Conservation (phyloP, 371 early-diverging fungal genomes). For the Mucor racemosus region DNA sequence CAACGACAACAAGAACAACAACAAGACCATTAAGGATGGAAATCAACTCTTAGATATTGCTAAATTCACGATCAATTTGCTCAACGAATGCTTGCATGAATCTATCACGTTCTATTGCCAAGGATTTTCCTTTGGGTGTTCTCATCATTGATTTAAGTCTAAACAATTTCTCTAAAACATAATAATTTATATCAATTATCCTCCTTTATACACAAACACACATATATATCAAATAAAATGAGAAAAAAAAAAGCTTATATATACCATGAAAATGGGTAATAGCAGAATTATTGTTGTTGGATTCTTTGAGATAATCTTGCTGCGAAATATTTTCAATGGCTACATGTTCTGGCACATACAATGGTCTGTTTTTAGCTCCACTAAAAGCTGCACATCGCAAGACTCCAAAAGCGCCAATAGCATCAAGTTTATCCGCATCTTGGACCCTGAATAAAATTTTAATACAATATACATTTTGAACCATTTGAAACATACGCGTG, state of each 20-base stretch:
- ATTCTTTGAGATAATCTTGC: slow-evolving; percentile 56
- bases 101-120: slow-evolving; percentile 59
- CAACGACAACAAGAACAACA: not conserved
- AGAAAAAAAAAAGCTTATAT: not conserved
- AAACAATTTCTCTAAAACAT: slow-evolving; percentile 63
- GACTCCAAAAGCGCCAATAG: slow-evolving; percentile 84
- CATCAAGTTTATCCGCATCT: slow-evolving; percentile 85
- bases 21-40: not conserved
- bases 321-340: slow-evolving; percentile 57
- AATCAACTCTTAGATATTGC: not conserved
- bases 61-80: slow-evolving; percentile 51
- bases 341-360: slow-evolving; percentile 61
- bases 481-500: slow-evolving; percentile 50
- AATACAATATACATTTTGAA: too few species aligned
- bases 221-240: not conserved
- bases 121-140: slow-evolving; percentile 53
- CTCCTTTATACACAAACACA: not conserved
- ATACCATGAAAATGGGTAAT: slow-evolving; percentile 75
- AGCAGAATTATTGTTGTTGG: slow-evolving; percentile 55
- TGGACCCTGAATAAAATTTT: slow-evolving; percentile 57
- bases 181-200: not conserved
- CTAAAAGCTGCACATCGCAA: slow-evolving; percentile 78
- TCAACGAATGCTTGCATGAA: slow-evolving; percentile 59
- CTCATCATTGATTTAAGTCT: slow-evolving; percentile 63
- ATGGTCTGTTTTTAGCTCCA: slow-evolving; percentile 64